Base-by-base conservation (phyloP, 2,329 filamentous ascomycete species). In the Apiospora pterosperma region DNA sequence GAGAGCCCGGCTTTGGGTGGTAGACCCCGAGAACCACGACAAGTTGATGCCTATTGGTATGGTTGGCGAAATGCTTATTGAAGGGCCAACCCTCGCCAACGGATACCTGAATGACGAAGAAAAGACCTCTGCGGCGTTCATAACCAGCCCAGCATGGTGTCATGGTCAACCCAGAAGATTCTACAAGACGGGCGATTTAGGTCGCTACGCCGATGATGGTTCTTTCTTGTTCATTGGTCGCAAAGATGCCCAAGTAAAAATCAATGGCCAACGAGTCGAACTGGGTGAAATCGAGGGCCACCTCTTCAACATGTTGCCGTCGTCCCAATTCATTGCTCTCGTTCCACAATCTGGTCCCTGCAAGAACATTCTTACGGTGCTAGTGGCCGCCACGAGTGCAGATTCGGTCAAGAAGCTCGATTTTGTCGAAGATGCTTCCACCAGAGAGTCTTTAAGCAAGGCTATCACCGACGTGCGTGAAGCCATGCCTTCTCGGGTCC, bases 221-320 rank as follows among this genome's bases (percentile, higher is more conserved):
- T 60, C 69, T 0, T 60, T 81, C 16, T 64, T 69, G 1, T 71
- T 76, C 65, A 55, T 72, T 2, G 75, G 77, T 6, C 75, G 78
- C 10, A 75, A 77, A 10, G 78, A 81, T 64, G 73, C 71, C 1
- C 75, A 78, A 41, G 69, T 80, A 65, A 81, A 81, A 67, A 65
- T 81, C 0, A 71, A 76, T 2, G 79, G 79, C 0, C 59, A 78
- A 28, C 72, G 80, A 4, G 76, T 83, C 16, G 81, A 84, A 11
- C 70, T 84, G 0, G 69, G 71, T 6, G 82, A 84, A 8, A 75
- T 84, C 65, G 62, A 67, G 48, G 25, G 44, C 41, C 41, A 62
- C 11, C 60, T 62, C 16, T 55, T 52, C 66, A 62, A 59, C 8
- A 36, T 44, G 58, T 16, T 65, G 19, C 63, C 63, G 19, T 58